These are phyloP conservation scores for Basidiobolus heterosporus DNA, from an alignment of 371 early-diverging fungal species.

Conservation along the genomic window DNA sequence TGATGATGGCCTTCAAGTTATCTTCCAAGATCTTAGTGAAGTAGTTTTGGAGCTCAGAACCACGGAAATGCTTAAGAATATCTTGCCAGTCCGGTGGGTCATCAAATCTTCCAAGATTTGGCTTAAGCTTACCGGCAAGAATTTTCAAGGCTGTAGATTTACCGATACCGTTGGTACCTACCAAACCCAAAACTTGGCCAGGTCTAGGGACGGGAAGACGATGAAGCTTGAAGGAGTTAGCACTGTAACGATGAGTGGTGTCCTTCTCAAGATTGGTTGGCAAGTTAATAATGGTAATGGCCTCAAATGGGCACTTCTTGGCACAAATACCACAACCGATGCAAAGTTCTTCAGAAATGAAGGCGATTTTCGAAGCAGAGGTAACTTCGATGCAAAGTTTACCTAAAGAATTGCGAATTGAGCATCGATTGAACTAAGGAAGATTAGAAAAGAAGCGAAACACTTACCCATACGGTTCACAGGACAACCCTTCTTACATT, in stretches of 20 bases:
- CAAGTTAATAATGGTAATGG: constrained; percentile 96
- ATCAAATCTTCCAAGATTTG: constrained; percentile 87
- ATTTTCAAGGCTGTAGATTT: constrained; percentile 96
- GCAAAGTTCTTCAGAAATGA: constrained; percentile 94
- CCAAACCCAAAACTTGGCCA: constrained; percentile 96
- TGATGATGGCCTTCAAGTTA: constrained; percentile 84
- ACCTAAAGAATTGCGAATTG: constrained; percentile 33
- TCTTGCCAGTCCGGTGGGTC: constrained; percentile 93
- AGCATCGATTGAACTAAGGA: not conserved
- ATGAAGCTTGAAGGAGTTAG: constrained; percentile 99
- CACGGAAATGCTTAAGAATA: constrained; percentile 93
- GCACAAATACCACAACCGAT: constrained; percentile 99
- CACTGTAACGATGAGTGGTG: constrained; percentile 95
- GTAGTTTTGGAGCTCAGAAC: constrained; percentile 97
- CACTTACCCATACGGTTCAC: constrained; percentile 37
- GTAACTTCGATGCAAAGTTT: constrained; percentile 93
- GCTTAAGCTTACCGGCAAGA: constrained; percentile 92
- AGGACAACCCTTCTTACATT: constrained; percentile 58
- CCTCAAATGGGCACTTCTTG: constrained; percentile 98
- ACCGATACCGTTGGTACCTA: constrained; percentile 99
- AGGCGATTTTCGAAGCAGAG: constrained; percentile 67
- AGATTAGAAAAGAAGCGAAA: not conserved
- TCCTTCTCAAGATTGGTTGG: constrained; percentile 95
- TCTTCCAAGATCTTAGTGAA: constrained; percentile 97
- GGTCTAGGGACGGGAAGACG: constrained; percentile 94